These are phyloP conservation scores for Serendipita vermifera DNA, from an alignment of 768 basidiomycete species.

Conservation along the genomic window DNA sequence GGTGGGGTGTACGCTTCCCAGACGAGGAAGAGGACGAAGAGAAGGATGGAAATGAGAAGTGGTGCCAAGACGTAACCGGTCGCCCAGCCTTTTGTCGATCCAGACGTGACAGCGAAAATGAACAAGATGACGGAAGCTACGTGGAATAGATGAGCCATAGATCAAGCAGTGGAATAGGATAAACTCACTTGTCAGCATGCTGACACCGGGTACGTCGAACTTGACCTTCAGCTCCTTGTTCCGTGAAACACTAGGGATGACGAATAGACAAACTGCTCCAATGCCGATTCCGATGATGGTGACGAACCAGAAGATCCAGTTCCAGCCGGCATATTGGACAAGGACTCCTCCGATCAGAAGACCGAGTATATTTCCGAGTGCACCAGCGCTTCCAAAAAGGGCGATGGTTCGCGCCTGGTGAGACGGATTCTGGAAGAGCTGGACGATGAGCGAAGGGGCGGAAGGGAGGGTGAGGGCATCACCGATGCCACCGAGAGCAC, in stretches of 20 bases:
- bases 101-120: conserved; percentile 30
- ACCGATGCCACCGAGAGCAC: conserved; percentile 37
- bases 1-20: conserved; percentile 34
- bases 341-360: conserved; percentile 34
- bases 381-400: conserved; percentile 35
- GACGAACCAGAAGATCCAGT: conserved; percentile 40
- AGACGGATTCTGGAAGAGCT: conserved; percentile 34
- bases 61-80: conserved; percentile 33
- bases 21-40: conserved; percentile 34
- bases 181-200: no score
- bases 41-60: conserved; percentile 32
- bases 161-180: no score
- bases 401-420: conserved; percentile 38
- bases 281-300: conserved; percentile 29
- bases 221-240: neutral
- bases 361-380: conserved; percentile 34
- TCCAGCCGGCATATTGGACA: conserved; percentile 30
- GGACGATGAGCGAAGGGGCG: conserved; percentile 36
- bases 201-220: conserved; percentile 4
- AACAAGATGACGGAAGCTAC: conserved; percentile 25
- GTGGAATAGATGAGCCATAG: no score
- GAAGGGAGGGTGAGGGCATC: conserved; percentile 39
- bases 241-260: conserved; percentile 23
- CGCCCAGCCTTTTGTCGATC: conserved; percentile 38
- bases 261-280: conserved; percentile 21